A percentile compares a stretch with the other conserved stretches of the same genome.
Evolutionary conservation across 2,329 filamentous ascomycete genomes (phyloP).

Genomic region (Exophiala sp.): DNA sequence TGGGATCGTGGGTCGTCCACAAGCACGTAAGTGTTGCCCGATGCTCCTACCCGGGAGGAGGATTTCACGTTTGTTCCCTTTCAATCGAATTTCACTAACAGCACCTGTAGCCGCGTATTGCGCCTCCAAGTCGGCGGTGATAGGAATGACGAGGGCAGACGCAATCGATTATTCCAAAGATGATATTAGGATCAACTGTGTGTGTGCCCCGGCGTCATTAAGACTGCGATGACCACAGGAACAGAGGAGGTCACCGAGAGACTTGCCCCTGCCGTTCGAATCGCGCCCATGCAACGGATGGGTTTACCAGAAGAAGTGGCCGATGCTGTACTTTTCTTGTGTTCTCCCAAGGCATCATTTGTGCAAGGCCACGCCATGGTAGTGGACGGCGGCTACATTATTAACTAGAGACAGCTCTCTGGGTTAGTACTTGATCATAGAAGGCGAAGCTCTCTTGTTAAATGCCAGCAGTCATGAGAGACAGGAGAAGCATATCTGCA

Average conservation of each 20-base stretch:
- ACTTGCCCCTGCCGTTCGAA: constrained; percentile 42
- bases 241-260: constrained; percentile 37
- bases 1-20: constrained; percentile 45
- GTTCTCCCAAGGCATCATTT: constrained; percentile 46
- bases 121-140: constrained; percentile 40
- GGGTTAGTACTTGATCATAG: too few species aligned
- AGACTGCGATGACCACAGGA: constrained; percentile 44
- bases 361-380: constrained; percentile 49
- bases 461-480: too few species aligned
- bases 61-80: too few species aligned
- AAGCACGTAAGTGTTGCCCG: constrained; percentile 37
- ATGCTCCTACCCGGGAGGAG: background rate
- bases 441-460: too few species aligned
- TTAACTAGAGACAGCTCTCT: constrained; percentile 4
- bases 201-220: constrained; percentile 44
- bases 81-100: background rate
- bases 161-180: constrained; percentile 32
- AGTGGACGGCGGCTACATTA: constrained; percentile 49
- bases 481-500: too few species aligned
- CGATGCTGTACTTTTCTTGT: constrained; percentile 47
- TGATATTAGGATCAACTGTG: constrained; percentile 36
- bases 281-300: constrained; percentile 49
- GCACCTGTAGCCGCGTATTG: constrained; percentile 37
- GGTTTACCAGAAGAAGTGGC: constrained; percentile 48
- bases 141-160: constrained; percentile 41